Conservation (phyloP, 192 early-diverging fungal genomes). For the Coemansia sp. region DNA sequence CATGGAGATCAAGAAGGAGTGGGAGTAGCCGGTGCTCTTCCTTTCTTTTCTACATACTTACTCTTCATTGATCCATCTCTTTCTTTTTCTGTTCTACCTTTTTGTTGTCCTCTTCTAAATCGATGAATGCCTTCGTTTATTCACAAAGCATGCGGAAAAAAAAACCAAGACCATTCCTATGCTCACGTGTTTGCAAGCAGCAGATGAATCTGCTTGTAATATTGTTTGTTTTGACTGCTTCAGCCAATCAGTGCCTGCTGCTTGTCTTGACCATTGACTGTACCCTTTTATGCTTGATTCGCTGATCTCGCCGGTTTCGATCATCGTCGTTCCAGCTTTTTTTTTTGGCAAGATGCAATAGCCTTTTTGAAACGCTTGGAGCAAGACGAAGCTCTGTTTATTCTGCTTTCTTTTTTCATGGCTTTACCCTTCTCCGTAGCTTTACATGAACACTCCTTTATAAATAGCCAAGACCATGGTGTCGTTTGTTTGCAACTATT, state of each 20-base stretch:
- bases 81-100: not conserved
- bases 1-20: constrained; percentile 90
- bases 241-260: not conserved
- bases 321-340: not conserved
- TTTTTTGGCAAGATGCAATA: no score
- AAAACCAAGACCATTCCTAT: not conserved
- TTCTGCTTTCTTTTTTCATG: not conserved
- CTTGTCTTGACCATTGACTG: not conserved
- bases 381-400: no score
- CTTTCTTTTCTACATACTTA: constrained; percentile 3
- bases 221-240: not conserved
- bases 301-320: not conserved
- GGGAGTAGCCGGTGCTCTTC: constrained; percentile 50
- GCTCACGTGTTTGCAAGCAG: not conserved
- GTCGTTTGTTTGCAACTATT: constrained; percentile 70
- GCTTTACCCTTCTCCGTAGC: no score
- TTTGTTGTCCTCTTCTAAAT: not conserved
- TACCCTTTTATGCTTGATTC: not conserved
- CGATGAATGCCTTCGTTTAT: not conserved
- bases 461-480: constrained; percentile 42
- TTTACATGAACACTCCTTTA: constrained; percentile 8
- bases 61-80: constrained; percentile 1
- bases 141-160: not conserved
- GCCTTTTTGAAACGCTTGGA: no score
- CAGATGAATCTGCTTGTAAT: not conserved